Base-by-base conservation (phyloP, 495 filamentous ascomycete genomes). In the Xylaria nigripes region DNA sequence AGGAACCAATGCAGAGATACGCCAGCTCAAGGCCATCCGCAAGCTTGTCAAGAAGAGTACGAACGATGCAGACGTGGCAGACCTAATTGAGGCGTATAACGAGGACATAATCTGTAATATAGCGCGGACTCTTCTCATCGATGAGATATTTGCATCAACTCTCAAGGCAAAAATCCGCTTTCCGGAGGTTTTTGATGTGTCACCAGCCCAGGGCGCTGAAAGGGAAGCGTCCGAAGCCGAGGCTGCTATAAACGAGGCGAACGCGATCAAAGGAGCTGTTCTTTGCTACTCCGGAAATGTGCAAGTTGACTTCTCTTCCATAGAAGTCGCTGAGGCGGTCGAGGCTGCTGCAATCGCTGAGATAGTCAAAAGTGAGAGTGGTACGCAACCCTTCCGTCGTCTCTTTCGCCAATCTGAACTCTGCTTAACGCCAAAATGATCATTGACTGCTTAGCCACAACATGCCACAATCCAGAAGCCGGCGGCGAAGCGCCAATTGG, bases 101-200 rank as follows among this genome's bases (percentile, higher is more conserved):
- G 30, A 49, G 29, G 45, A 50, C 13, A 22, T 29, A 9, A 4
- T 55, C 1, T 55, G 21, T 22, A 18, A 21, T 1, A 34, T 55
- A 12, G 40, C 52, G 16, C 32, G n/a, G 21, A 19, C 52, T 18
- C 47, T 55, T 4, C 34, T 55, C 16, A 19, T 6, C 43, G 51
- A 54, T 0, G 44, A 24, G 18, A 41, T 54, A 48, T 54, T 54
- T 8, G 36, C 29, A 23, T 54, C 51, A 0, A 48, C 44, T 13
- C 43, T 48, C 2, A 54, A 54, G 12, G 45, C 45, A 8, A 54
- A 54, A 22, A 54, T 54, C 15, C 51, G 30, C 7, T 54, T 54
- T 30, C 51, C 45, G 1, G 34, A 54, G 36, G 44, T 54, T 1
- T 52, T 52, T 24, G 51, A 48, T 6, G 43, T 54, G 3, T 54